phyloP scores from a whole-genome alignment of 2,329 filamentous ascomycete species.

The Macrophomina pseudophaseolina region DNA sequence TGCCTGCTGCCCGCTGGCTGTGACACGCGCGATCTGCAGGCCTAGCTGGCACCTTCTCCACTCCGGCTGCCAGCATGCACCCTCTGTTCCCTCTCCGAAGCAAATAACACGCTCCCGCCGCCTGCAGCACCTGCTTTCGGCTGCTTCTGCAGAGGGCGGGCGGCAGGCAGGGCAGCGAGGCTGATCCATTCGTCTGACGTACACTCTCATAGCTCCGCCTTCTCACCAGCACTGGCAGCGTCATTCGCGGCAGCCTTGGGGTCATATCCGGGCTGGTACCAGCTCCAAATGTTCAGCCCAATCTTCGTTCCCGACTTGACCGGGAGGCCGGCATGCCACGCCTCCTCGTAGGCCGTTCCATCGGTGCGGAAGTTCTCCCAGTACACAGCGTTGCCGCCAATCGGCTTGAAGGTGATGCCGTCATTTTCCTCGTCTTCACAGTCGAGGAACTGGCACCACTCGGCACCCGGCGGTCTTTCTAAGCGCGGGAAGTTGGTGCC shows the following conservation, averaged over 20 bases:
- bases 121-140: background rate
- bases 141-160: background rate
- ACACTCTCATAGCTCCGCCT: slow-evolving; percentile 11
- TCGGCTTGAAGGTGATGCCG: slow-evolving; percentile 64
- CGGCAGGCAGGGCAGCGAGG: no score
- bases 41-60: background rate
- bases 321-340: slow-evolving; percentile 66
- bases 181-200: no score
- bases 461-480: slow-evolving; percentile 46
- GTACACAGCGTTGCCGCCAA: slow-evolving; percentile 64
- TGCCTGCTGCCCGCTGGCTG: background rate
- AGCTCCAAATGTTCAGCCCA: slow-evolving; percentile 69
- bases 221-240: background rate
- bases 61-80: slow-evolving; percentile 2
- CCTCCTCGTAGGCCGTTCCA: slow-evolving; percentile 62
- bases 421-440: slow-evolving; percentile 48
- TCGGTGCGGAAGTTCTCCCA: slow-evolving; percentile 65
- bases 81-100: background rate
- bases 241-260: slow-evolving; percentile 9
- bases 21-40: slow-evolving; percentile 2
- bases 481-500: slow-evolving; percentile 66
- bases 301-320: slow-evolving; percentile 62
- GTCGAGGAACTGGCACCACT: slow-evolving; percentile 65
- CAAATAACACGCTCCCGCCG: background rate
- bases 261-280: slow-evolving; percentile 53